phyloP scores from a whole-genome alignment of 2,329 filamentous ascomycete species.

The Phialophora tarda region DNA sequence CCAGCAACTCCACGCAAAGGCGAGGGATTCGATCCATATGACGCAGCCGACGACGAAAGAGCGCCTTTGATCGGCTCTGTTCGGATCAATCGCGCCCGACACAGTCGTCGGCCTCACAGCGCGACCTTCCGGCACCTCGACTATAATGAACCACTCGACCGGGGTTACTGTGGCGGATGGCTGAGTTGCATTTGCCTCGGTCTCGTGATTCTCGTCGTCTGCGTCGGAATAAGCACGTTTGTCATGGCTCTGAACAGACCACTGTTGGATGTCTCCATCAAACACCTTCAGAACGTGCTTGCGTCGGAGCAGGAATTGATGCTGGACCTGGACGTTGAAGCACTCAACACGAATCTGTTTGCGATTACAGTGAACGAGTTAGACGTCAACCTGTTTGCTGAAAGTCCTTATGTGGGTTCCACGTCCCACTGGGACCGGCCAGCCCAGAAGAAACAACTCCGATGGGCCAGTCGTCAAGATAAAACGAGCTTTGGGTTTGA shows the following conservation, averaged over 20 bases:
- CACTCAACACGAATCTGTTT: slow-evolving; percentile 91
- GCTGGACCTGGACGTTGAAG: slow-evolving; percentile 85
- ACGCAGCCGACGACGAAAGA: slow-evolving; percentile 82
- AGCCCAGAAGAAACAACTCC: slow-evolving; percentile 41
- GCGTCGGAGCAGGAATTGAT: slow-evolving; percentile 95
- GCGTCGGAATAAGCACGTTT: slow-evolving; percentile 85
- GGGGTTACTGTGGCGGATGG: slow-evolving; percentile 72
- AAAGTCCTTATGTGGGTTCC: slow-evolving; percentile 82
- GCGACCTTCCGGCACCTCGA: slow-evolving; percentile 72
- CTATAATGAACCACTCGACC: slow-evolving; percentile 69
- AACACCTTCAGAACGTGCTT: slow-evolving; percentile 84
- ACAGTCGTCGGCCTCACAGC: slow-evolving; percentile 60
- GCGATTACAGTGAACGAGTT: slow-evolving; percentile 83
- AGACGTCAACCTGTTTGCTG: slow-evolving; percentile 92
- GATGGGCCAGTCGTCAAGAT: slow-evolving; percentile 37
- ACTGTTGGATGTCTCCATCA: slow-evolving; percentile 76
- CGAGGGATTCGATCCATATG: slow-evolving; percentile 78
- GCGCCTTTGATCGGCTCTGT: slow-evolving; percentile 76
- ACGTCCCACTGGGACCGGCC: slow-evolving; percentile 33
- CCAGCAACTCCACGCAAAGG: slow-evolving; percentile 60
- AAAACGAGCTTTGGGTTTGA: slow-evolving; percentile 23
- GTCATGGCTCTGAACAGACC: slow-evolving; percentile 91
- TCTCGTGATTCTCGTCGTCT: slow-evolving; percentile 77
- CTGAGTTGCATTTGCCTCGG: slow-evolving; percentile 87
- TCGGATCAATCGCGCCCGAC: slow-evolving; percentile 66